Evolutionary conservation across 1,139 yeast species (phyloP).

Genomic region (Sugiyamaella pinicola): DNA sequence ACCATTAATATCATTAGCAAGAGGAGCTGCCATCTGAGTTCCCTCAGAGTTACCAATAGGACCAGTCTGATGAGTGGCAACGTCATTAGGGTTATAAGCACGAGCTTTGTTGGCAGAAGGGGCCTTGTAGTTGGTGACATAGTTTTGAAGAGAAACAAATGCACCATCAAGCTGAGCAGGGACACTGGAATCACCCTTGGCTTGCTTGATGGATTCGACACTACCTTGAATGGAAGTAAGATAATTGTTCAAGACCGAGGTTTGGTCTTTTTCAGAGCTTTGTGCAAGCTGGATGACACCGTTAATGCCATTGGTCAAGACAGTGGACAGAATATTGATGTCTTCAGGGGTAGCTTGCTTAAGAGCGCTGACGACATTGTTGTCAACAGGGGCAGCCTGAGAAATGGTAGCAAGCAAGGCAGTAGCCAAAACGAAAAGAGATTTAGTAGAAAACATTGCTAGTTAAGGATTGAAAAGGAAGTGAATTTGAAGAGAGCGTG

Average conservation of each 20-base stretch:
- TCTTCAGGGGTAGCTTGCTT: slow-evolving; percentile 14
- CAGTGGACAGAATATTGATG: slow-evolving; percentile 1
- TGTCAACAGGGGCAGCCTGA: slow-evolving; percentile 13
- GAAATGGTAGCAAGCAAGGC: slow-evolving; percentile 11
- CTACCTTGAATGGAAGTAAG: slow-evolving; percentile 1
- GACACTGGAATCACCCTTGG: slow-evolving; percentile 9
- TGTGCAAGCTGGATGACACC: slow-evolving; percentile 12
- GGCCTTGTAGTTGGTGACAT: slow-evolving; percentile 7
- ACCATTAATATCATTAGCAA: slow-evolving; percentile 19
- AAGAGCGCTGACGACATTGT: slow-evolving; percentile 9
- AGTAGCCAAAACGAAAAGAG: slow-evolving; percentile 14
- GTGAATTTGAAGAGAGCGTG: slow-evolving; percentile 1
- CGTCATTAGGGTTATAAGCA: slow-evolving; percentile 6
- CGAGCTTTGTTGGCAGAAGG: slow-evolving; percentile 14
- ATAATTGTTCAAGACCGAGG: slow-evolving; percentile 5
- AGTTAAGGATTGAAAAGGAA: background rate
- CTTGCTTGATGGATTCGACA: slow-evolving; percentile 7
- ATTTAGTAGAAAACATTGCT: slow-evolving; percentile 11
- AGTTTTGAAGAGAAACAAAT: background rate
- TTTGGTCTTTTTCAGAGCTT: slow-evolving; percentile 2
- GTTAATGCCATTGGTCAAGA: slow-evolving; percentile 12
- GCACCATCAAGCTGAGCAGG: slow-evolving; percentile 14
- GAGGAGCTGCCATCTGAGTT: slow-evolving; percentile 21
- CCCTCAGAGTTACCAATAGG: slow-evolving; percentile 17
- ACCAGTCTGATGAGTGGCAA: slow-evolving; percentile 12